A percentile compares a stretch with the other conserved stretches of the same genome.
Evolutionary conservation across 306 rosid species (phyloP).

Genomic region (Cicer chorassanicum): DNA sequence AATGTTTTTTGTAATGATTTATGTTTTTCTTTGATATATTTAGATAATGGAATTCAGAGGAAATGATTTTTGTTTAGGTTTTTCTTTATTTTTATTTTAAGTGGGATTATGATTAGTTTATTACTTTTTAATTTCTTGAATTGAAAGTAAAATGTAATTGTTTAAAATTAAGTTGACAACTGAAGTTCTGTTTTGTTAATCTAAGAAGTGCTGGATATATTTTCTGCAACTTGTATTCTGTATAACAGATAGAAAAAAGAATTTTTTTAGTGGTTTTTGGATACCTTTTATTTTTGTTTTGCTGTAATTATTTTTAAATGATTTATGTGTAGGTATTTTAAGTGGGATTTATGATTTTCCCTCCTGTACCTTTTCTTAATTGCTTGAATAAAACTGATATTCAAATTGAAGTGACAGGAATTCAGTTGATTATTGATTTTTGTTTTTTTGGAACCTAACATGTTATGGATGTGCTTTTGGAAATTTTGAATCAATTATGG

Average conservation of each 20-base stretch:
- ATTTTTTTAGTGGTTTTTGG: not conserved
- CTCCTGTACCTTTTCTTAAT: not conserved
- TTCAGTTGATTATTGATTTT: not conserved
- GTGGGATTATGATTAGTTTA: not conserved
- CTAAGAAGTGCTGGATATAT: not conserved
- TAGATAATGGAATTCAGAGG: slow-evolving; percentile 18
- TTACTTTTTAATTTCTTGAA: not conserved
- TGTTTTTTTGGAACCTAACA: not conserved
- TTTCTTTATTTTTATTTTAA: not conserved
- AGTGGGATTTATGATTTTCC: not conserved
- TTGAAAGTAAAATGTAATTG: not conserved
- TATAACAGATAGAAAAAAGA: not conserved
- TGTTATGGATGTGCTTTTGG: slow-evolving; percentile 7
- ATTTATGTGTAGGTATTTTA: slow-evolving; percentile 3
- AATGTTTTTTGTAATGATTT: not conserved
- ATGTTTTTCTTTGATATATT: not conserved
- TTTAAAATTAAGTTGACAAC: not conserved
- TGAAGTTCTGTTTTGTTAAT: not conserved
- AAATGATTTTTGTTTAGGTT: slow-evolving; percentile 24
- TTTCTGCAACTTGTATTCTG: not conserved
- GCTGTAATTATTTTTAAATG: not conserved
- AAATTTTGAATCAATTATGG: slow-evolving; percentile 30
- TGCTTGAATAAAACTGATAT: slow-evolving; percentile 26
- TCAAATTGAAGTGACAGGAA: not conserved
- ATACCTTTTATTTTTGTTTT: not conserved